These are phyloP conservation scores for Neurospora africana DNA, from an alignment of 495 filamentous ascomycete species.

Conservation along the genomic window DNA sequence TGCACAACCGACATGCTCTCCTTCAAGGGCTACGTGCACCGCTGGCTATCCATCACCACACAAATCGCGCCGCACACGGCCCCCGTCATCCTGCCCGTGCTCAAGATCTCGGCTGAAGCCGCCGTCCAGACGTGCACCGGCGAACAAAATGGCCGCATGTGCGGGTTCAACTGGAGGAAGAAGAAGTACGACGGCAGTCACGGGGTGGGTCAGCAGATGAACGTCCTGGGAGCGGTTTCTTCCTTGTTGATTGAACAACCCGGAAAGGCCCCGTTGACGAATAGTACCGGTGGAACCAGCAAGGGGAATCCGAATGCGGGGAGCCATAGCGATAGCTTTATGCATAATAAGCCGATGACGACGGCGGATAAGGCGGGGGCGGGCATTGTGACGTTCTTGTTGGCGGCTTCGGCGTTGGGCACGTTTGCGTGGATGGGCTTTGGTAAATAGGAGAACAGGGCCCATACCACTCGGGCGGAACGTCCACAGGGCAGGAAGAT, in stretches of 20 bases:
- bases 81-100: slow-evolving; percentile 51
- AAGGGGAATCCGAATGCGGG: slow-evolving; percentile 54
- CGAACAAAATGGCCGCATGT: slow-evolving; percentile 44
- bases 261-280: slow-evolving; percentile 41
- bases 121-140: slow-evolving; percentile 61
- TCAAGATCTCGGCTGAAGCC: slow-evolving; percentile 54
- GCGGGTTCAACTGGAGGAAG: slow-evolving; percentile 60
- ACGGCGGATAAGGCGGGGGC: slow-evolving; percentile 56
- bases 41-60: slow-evolving; percentile 66
- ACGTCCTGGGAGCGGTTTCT: slow-evolving; percentile 53
- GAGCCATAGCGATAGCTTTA: slow-evolving; percentile 14
- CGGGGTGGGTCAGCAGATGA: slow-evolving; percentile 62
- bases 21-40: slow-evolving; percentile 78
- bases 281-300: slow-evolving; percentile 52
- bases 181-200: slow-evolving; percentile 45
- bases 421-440: slow-evolving; percentile 40
- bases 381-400: slow-evolving; percentile 47
- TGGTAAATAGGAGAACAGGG: slow-evolving; percentile 9
- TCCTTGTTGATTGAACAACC: slow-evolving; percentile 34
- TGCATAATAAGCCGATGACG: slow-evolving; percentile 29
- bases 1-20: slow-evolving; percentile 71
- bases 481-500: not conserved
- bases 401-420: slow-evolving; percentile 27
- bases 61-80: slow-evolving; percentile 60
- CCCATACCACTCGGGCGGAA: not conserved